These are phyloP conservation scores for Tetragonia tetragonoides DNA, from an alignment of 148 eudicot species.

Conservation along the genomic window DNA sequence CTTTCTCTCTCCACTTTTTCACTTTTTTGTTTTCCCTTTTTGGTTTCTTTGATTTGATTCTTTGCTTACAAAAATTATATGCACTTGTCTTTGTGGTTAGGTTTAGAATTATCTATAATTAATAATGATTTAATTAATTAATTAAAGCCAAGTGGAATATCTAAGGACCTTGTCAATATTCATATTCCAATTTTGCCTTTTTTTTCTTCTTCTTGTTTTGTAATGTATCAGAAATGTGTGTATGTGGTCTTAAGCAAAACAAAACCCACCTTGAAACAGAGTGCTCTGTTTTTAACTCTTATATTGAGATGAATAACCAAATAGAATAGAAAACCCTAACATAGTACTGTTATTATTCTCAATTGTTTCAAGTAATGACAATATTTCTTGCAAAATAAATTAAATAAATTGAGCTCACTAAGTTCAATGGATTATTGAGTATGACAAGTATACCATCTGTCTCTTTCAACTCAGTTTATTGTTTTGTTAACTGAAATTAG, in stretches of 20 bases:
- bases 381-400: too few species aligned
- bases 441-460: constrained; percentile 24
- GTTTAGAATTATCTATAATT: neutral
- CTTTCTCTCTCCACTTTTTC: neutral
- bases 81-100: neutral
- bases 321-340: neutral
- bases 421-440: constrained; percentile 8
- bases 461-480: constrained; percentile 7
- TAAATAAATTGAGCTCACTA: neutral
- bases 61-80: neutral
- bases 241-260: neutral
- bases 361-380: too few species aligned
- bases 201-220: neutral
- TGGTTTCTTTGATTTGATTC: neutral
- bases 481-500: constrained; percentile 16
- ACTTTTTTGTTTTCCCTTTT: neutral
- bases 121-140: neutral
- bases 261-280: neutral
- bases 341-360: too few species aligned
- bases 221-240: constrained; percentile 3
- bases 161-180: neutral
- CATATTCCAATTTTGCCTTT: too few species aligned
- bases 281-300: constrained; percentile 16
- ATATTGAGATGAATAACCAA: neutral
- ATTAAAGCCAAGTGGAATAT: neutral